Percentiles rank a stretch among this genome's conserved stretches.
These are phyloP conservation scores for Boletus eberwhitei DNA, from an alignment of 768 basidiomycete species.

Conservation along the genomic window DNA sequence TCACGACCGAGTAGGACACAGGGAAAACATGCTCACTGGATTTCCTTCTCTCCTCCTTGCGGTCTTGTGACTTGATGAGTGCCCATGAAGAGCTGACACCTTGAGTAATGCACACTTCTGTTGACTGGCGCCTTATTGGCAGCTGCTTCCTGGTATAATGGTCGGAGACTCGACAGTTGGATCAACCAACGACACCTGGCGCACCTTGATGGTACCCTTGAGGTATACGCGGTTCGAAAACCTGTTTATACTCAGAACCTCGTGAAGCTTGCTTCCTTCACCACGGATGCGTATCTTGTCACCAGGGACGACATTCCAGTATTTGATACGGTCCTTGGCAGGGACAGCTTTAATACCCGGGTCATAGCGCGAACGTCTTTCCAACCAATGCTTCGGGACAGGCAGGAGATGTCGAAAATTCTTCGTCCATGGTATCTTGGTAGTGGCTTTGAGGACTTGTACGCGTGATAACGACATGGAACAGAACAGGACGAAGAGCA, in stretches of 20 bases:
- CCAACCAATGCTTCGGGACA: constrained; percentile 53
- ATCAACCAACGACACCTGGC: constrained; percentile 5
- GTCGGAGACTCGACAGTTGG: not conserved
- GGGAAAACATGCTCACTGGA: constrained; percentile 42
- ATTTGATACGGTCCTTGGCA: constrained; percentile 69
- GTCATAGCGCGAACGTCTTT: constrained; percentile 43
- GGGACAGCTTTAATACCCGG: constrained; percentile 49
- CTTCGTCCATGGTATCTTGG: constrained; percentile 54
- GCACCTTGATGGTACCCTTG: constrained; percentile 39
- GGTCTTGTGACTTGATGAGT: constrained; percentile 42
- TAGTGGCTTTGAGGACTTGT: constrained; percentile 46
- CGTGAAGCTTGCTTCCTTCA: constrained; percentile 58
- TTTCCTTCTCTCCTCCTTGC: constrained; percentile 33
- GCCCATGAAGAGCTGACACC: constrained; percentile 74
- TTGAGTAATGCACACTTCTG: constrained; percentile 64
- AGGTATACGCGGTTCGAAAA: constrained; percentile 65
- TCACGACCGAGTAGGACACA: not conserved
- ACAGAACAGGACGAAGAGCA: not conserved
- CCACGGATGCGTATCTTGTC: constrained; percentile 73
- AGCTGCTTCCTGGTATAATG: constrained; percentile 16
- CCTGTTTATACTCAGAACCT: constrained; percentile 72
- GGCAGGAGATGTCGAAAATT: constrained; percentile 64
- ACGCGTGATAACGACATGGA: constrained; percentile 31
- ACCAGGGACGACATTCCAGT: constrained; percentile 86
- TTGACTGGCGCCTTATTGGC: constrained; percentile 25